Evolutionary conservation across 495 filamentous ascomycete genomes (phyloP).

Genomic region (Talaromyces proteolyticus): DNA sequence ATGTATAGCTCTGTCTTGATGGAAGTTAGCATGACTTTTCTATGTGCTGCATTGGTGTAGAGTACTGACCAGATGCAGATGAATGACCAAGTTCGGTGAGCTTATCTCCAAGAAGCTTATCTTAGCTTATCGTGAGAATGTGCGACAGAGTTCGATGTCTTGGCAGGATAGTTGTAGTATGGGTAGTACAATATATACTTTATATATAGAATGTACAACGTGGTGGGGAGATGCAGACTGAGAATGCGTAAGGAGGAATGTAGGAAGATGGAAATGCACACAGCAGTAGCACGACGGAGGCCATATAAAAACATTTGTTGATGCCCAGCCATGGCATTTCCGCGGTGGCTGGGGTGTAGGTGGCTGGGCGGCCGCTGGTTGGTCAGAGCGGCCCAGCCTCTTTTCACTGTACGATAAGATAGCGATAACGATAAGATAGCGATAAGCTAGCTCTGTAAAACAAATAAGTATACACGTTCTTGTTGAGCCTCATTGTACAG

Average conservation of each 20-base stretch:
- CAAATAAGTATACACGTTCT: too few species aligned
- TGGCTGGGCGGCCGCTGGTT: neutral
- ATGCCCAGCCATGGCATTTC: neutral
- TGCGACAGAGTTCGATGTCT: too few species aligned
- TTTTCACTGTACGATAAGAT: too few species aligned
- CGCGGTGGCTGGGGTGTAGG: neutral
- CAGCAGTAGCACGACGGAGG: too few species aligned
- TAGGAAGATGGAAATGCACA: neutral
- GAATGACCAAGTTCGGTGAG: too few species aligned
- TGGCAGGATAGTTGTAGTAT: neutral
- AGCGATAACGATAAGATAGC: neutral
- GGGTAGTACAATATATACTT: neutral
- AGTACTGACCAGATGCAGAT: too few species aligned
- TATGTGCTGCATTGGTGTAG: too few species aligned
- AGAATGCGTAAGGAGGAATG: neutral
- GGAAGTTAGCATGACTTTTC: conserved; percentile 1
- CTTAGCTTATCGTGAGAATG: conserved; percentile 8
- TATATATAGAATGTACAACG: neutral
- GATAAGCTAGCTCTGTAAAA: neutral
- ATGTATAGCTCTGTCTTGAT: too few species aligned
- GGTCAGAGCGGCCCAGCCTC: neutral
- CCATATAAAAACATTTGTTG: neutral
- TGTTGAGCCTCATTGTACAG: too few species aligned
- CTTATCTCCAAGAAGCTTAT: neutral
- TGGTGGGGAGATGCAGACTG: neutral